Base-by-base conservation (phyloP, 2,329 filamentous ascomycete species). In the Tolypocladium album region DNA sequence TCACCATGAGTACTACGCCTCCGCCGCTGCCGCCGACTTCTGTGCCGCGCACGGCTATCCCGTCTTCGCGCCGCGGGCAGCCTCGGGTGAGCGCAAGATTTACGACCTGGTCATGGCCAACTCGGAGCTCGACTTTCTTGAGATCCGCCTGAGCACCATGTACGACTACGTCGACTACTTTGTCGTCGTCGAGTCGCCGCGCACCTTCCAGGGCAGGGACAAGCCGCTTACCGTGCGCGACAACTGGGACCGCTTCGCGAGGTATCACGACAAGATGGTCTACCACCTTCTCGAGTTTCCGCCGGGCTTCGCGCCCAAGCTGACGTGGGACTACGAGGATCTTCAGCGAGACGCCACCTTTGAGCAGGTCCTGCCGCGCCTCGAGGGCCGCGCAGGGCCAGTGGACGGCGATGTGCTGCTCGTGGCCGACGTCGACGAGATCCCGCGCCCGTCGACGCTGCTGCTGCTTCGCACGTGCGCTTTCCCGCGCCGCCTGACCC, bases 61-160 rank as follows among this genome's bases (percentile, higher is more conserved):
- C 4, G 64, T 69, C 60, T 73, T 72, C 50, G 58, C 61, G 24
- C 68, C 71, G 3, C 57, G 52, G 4, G 61, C 64, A 8, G 65
- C 66, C 43, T 65, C 68, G 20, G 56, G 56, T 27, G 56, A 58
- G 57, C 71, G 70, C 65, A 73, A 71, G 60, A 63, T 74, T 24
- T 74, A 72, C 62, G 85, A 88, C 67, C 74, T 88, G 1, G 76
- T 86, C 66, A 80, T 87, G 76, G 71, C 87, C 65, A 86, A 84
- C 64, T 80, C 77, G 4, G 85, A 88, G 71, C 75, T 88, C 17
- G 85, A 88, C 71, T 85, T 83, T 78, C 76, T 88, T 55, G 85
- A 88, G 69, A 82, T 88, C 55, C 82, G 84, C 15, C 75, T 88
- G 6, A 78, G 83, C 66, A 81, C 82, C 4, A 77, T 86, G 24